These are phyloP conservation scores for Yamadazyma atmosphaerica DNA, from an alignment of 1,139 yeast genomes.

Conservation along the genomic window DNA sequence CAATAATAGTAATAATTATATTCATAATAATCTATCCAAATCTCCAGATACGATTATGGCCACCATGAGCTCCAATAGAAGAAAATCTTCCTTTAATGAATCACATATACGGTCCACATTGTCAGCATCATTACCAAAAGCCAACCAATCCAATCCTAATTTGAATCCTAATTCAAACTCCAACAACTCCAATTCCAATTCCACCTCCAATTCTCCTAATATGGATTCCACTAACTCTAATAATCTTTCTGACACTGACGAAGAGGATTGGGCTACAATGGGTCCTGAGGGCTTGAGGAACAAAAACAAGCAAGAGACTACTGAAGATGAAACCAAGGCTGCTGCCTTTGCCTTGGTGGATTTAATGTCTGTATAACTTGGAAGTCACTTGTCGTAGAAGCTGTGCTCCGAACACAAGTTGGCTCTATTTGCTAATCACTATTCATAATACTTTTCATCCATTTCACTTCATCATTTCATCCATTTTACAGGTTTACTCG, in stretches of 20 bases:
- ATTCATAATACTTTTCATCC: no score
- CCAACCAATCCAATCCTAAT: constrained; percentile 5
- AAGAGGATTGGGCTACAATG: constrained; percentile 91
- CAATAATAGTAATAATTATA: constrained; percentile 14
- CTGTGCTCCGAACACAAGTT: no score
- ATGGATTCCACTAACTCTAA: constrained; percentile 4
- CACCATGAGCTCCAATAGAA: constrained; percentile 25
- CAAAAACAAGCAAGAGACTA: not conserved
- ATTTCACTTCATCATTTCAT: not conserved
- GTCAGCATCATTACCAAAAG: constrained; percentile 28
- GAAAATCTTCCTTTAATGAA: constrained; percentile 49
- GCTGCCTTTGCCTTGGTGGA: constrained; percentile 68
- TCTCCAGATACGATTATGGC: constrained; percentile 20
- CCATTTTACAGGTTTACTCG: no score
- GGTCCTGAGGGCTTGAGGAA: constrained; percentile 68
- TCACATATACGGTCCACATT: constrained; percentile 44
- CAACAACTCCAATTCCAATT: constrained; percentile 4
- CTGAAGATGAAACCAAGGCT: constrained; percentile 37
- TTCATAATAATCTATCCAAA: constrained; percentile 17
- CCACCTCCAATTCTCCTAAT: constrained; percentile 3
- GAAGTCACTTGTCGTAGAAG: not conserved
- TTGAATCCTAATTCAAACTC: not conserved
- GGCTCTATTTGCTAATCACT: no score
- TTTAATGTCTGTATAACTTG: constrained; percentile 33
- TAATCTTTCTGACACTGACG: constrained; percentile 65